phyloP scores from a whole-genome alignment of 345 rosid genomes.

The Alliaria petiolata region DNA sequence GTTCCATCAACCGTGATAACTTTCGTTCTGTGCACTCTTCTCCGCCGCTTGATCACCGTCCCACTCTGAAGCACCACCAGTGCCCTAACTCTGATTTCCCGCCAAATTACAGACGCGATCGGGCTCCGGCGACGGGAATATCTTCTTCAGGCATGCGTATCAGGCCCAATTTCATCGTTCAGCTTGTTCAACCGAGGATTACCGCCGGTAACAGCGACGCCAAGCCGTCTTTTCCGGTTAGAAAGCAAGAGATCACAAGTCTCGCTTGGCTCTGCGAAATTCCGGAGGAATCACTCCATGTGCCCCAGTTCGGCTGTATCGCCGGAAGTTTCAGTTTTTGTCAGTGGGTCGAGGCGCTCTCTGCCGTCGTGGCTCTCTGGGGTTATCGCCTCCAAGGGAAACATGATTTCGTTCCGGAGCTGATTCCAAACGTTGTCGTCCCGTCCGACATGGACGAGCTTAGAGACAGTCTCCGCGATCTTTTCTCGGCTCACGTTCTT shows the following conservation, averaged over 20 bases:
- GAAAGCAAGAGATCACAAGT: neutral
- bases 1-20: neutral
- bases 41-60: conserved; percentile 11
- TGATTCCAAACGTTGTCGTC: conserved; percentile 32
- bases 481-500: conserved; percentile 38
- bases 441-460: conserved; percentile 47
- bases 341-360: conserved; percentile 47
- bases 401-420: conserved; percentile 28
- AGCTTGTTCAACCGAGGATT: conserved; percentile 16
- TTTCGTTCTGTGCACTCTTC: neutral
- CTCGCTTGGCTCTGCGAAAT: conserved; percentile 19
- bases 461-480: conserved; percentile 28
- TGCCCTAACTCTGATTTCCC: conserved; percentile 26
- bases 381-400: conserved; percentile 38
- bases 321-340: conserved; percentile 37
- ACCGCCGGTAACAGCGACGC: neutral
- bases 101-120: conserved; percentile 25
- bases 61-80: neutral
- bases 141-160: neutral
- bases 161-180: conserved; percentile 32
- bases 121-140: neutral
- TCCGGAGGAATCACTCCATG: neutral
- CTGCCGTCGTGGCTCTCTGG: conserved; percentile 41
- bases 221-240: neutral
- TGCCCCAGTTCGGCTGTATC: conserved; percentile 3